Percentiles rank a stretch among this genome's conserved stretches.
Conservation (phyloP, 108 stramenopile species). For the Pseudonitzschia delicatissima region DNA sequence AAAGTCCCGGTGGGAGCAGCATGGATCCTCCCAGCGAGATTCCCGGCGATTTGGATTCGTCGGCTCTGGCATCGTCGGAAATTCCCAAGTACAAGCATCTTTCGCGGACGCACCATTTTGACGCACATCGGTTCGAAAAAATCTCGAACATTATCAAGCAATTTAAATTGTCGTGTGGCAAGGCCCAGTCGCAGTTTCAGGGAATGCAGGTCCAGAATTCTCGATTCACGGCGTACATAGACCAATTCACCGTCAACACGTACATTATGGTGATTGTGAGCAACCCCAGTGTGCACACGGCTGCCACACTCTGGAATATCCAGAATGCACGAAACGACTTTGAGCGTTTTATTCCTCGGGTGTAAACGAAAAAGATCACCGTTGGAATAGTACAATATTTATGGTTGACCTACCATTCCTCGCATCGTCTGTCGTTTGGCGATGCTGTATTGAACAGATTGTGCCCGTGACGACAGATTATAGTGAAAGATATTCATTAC, state of each 20-base stretch:
- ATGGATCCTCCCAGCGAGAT: conserved; percentile 22
- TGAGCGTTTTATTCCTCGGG: conserved; percentile 89
- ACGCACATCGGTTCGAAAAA: conserved; percentile 99
- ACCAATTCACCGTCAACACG: conserved; percentile 94
- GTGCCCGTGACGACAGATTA: no score
- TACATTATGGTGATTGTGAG: conserved; percentile 96
- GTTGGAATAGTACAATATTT: no score
- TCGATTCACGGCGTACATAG: conserved; percentile 91
- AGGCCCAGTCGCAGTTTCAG: conserved; percentile 93
- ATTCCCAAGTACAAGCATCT: conserved; percentile 7
- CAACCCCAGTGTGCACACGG: conserved; percentile 78
- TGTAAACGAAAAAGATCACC: conserved; percentile 22
- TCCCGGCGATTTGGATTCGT: conserved; percentile 15
- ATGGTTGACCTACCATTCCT: no score
- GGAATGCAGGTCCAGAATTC: conserved; percentile 95
- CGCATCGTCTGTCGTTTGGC: no score
- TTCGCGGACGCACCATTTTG: conserved; percentile 73
- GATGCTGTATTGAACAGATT: no score
- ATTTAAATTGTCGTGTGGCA: conserved; percentile 96
- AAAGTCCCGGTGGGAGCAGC: background rate
- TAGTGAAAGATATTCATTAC: no score
- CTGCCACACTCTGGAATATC: conserved; percentile 91
- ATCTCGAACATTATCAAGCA: conserved; percentile 98
- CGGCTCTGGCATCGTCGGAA: background rate
- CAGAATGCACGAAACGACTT: conserved; percentile 90